Evolutionary conservation across 495 filamentous ascomycete genomes (phyloP).

Genomic region (Aspergillus sparsus): DNA sequence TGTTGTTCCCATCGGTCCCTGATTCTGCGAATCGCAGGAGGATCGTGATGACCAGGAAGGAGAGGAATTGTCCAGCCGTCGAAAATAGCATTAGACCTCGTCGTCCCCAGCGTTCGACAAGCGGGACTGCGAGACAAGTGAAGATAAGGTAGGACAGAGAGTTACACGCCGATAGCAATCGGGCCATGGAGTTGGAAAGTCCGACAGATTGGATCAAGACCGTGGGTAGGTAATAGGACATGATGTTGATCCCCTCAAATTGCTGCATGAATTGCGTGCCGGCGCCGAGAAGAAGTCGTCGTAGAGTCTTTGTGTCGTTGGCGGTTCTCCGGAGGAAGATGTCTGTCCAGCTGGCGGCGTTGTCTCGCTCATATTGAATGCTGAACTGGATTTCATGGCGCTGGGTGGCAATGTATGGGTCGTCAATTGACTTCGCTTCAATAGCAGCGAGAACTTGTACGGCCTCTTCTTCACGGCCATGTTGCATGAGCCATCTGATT

Average conservation of each 20-base stretch:
- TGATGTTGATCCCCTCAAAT: slow-evolving; percentile 49
- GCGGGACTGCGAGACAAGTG: slow-evolving; percentile 42
- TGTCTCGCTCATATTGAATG: slow-evolving; percentile 50
- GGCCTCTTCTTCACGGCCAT: slow-evolving; percentile 47
- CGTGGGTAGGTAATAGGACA: slow-evolving; percentile 50
- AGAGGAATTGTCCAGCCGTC: slow-evolving; percentile 45
- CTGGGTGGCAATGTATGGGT: slow-evolving; percentile 49
- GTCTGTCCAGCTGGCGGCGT: slow-evolving; percentile 50
- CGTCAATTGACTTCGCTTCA: slow-evolving; percentile 45
- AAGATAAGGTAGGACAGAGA: slow-evolving; percentile 53
- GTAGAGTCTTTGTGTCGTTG: slow-evolving; percentile 47
- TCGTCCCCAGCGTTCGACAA: slow-evolving; percentile 54
- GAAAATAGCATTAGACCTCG: slow-evolving; percentile 56
- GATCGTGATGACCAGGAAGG: slow-evolving; percentile 59
- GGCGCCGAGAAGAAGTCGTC: slow-evolving; percentile 51
- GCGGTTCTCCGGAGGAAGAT: slow-evolving; percentile 43
- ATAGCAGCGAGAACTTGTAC: slow-evolving; percentile 51
- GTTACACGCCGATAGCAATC: slow-evolving; percentile 53
- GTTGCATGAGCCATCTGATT: slow-evolving; percentile 49
- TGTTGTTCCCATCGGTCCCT: slow-evolving; percentile 7
- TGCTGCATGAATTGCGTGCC: slow-evolving; percentile 58
- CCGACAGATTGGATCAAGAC: slow-evolving; percentile 55
- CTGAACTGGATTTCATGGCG: slow-evolving; percentile 51
- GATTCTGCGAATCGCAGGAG: slow-evolving; percentile 49
- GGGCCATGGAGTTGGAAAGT: slow-evolving; percentile 45